These are phyloP conservation scores for Clonostachys solani DNA, from an alignment of 2,329 filamentous ascomycete species.

Conservation along the genomic window DNA sequence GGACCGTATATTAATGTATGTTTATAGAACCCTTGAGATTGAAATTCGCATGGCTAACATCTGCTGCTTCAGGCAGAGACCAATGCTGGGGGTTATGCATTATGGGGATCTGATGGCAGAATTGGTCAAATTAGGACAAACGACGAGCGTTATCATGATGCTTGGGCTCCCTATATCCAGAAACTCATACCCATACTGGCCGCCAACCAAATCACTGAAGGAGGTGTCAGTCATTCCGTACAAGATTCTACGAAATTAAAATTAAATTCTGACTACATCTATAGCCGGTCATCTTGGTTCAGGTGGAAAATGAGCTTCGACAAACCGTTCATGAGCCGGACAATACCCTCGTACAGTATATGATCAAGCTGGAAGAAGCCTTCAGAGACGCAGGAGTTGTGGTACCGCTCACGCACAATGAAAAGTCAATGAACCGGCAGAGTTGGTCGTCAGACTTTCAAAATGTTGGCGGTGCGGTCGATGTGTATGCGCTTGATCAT, in stretches of 20 bases:
- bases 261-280: too few species aligned
- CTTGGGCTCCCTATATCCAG: constrained; percentile 43
- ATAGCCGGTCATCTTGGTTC: constrained; percentile 10
- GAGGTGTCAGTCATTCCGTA: too few species aligned
- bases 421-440: constrained; percentile 45
- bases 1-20: constrained; percentile 73
- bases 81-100: constrained; percentile 56
- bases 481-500: constrained; percentile 46
- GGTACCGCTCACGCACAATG: constrained; percentile 53
- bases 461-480: constrained; percentile 49
- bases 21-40: too few species aligned
- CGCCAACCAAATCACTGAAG: too few species aligned
- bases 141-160: constrained; percentile 44
- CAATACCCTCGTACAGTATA: constrained; percentile 42
- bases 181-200: too few species aligned
- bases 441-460: constrained; percentile 27
- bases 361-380: constrained; percentile 49
- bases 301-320: constrained; percentile 51
- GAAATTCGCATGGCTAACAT: too few species aligned
- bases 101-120: constrained; percentile 58
- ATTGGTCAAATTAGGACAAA: constrained; percentile 49
- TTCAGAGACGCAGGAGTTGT: constrained; percentile 53
- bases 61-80: constrained; percentile 35
- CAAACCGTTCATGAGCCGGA: constrained; percentile 38
- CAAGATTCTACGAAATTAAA: too few species aligned